A percentile compares a stretch with the other conserved stretches of the same genome.
phyloP scores from a whole-genome alignment of 1,284 basidiomycete species.

The Xerocomus alliaceus region DNA sequence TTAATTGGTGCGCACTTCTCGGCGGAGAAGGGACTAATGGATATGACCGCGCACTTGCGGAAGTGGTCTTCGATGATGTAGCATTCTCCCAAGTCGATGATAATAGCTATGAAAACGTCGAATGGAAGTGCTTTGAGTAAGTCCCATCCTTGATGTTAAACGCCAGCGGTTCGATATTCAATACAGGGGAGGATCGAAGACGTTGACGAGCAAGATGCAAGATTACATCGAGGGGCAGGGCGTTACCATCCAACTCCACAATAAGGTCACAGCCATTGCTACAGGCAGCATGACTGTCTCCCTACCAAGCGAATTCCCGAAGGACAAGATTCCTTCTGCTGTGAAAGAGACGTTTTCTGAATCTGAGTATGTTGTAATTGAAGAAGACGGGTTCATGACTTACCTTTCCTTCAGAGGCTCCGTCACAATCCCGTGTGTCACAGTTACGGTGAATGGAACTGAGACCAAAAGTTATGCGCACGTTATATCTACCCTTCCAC shows the following conservation, averaged over 20 bases:
- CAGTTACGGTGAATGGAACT: conserved; percentile 1
- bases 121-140: conserved; percentile 24
- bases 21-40: not conserved
- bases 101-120: not conserved
- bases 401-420: no score
- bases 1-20: conserved; percentile 33
- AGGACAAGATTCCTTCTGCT: no score
- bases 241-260: not conserved
- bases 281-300: not conserved
- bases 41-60: not conserved
- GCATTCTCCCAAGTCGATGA: not conserved
- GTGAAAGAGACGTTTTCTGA: not conserved
- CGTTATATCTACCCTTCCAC: conserved; percentile 24
- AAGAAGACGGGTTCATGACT: no score
- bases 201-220: conserved; percentile 12
- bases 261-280: conserved; percentile 16
- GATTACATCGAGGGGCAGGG: conserved; percentile 7
- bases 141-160: not conserved
- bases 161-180: not conserved
- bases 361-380: no score
- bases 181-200: conserved; percentile 19
- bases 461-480: conserved; percentile 14
- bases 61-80: not conserved
- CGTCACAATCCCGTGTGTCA: not conserved
- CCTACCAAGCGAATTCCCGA: not conserved